These are phyloP conservation scores for Pyricularia pennisetigena DNA, from an alignment of 2,329 filamentous ascomycete genomes.

Conservation along the genomic window DNA sequence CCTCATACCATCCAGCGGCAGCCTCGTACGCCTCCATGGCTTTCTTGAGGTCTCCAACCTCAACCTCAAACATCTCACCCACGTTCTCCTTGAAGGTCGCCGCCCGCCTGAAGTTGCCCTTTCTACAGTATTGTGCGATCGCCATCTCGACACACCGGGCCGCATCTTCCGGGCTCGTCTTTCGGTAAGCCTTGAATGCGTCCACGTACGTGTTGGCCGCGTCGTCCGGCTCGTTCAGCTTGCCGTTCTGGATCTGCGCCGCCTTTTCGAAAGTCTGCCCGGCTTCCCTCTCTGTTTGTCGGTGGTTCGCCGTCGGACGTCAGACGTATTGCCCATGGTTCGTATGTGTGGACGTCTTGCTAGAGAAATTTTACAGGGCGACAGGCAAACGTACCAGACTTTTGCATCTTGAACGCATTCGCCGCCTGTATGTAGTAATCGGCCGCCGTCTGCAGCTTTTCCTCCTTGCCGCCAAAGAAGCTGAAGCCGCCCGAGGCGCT, in stretches of 20 bases:
- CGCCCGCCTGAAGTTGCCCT: conserved; percentile 84
- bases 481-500: conserved; percentile 74
- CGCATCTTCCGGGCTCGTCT: conserved; percentile 73
- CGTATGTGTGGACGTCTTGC: conserved; percentile 4
- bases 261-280: conserved; percentile 80
- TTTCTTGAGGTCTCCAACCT: conserved; percentile 66
- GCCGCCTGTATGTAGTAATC: conserved; percentile 82
- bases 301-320: not conserved
- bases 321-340: not conserved
- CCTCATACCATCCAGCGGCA: conserved; percentile 82
- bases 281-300: conserved; percentile 62
- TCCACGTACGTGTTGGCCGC: conserved; percentile 81
- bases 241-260: conserved; percentile 67
- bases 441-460: conserved; percentile 84
- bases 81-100: conserved; percentile 85
- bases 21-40: conserved; percentile 78
- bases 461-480: conserved; percentile 76
- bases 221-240: conserved; percentile 86
- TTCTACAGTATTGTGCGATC: conserved; percentile 76
- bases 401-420: conserved; percentile 85
- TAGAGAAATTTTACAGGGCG: not conserved
- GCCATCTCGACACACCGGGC: conserved; percentile 70
- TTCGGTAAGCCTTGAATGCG: conserved; percentile 91
- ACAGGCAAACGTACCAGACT: conserved; percentile 50
- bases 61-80: conserved; percentile 76